Evolutionary conservation across 2,329 filamentous ascomycete genomes (phyloP).

Genomic region (Alternaria rosae): DNA sequence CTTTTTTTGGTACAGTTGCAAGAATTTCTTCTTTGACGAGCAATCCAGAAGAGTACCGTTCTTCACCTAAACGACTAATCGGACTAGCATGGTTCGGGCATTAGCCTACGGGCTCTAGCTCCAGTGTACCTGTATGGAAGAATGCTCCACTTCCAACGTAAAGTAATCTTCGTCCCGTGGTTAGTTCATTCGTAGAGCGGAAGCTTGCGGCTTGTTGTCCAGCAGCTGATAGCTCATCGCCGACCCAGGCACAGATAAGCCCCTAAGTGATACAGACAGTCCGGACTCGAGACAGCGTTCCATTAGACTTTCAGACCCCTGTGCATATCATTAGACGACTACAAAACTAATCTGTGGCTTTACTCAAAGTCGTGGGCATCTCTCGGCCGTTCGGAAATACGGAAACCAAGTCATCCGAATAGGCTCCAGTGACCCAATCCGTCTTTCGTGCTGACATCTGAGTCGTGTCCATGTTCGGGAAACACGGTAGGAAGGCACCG

Average conservation of each 20-base stretch:
- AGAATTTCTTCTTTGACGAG: neutral
- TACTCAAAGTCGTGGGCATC: neutral
- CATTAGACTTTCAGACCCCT: conserved; percentile 32
- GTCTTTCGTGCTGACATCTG: conserved; percentile 17
- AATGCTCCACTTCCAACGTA: conserved; percentile 27
- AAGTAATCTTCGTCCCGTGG: conserved; percentile 33
- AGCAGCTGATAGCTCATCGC: conserved; percentile 37
- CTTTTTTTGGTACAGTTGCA: conserved; percentile 15
- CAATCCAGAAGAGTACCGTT: neutral
- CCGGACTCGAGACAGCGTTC: conserved; percentile 16
- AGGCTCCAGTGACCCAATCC: neutral
- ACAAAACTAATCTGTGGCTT: neutral
- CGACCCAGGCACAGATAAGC: conserved; percentile 20
- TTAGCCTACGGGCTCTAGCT: neutral
- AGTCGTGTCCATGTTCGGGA: conserved; percentile 31
- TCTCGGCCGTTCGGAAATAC: neutral
- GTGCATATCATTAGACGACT: conserved; percentile 16
- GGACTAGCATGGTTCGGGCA: neutral
- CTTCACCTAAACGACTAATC: conserved; percentile 9
- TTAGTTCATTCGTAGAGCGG: conserved; percentile 31
- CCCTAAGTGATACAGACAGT: conserved; percentile 21
- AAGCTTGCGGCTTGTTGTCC: conserved; percentile 20
- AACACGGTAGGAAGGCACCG: conserved; percentile 33
- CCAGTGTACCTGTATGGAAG: conserved; percentile 12
- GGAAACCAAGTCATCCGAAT: neutral